Percentiles rank a stretch among this genome's conserved stretches.
Evolutionary conservation across 306 rosid genomes (phyloP).

Genomic region (Vigna hirtella): DNA sequence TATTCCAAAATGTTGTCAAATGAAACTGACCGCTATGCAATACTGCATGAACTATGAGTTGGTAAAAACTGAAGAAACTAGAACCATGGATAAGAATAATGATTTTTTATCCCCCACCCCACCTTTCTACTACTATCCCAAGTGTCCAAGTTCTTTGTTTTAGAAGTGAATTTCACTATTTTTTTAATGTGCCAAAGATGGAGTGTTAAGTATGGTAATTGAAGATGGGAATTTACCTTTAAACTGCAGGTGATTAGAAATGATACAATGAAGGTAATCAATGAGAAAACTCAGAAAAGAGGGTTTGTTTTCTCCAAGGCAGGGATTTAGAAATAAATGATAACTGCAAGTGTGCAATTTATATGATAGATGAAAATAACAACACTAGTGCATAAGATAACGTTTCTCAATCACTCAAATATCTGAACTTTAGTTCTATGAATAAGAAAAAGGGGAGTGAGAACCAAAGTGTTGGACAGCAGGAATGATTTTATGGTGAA

Average conservation of each 20-base stretch:
- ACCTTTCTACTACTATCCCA: not conserved
- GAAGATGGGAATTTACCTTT: not conserved
- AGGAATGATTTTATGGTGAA: too few species aligned
- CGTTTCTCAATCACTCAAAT: constrained; percentile 5
- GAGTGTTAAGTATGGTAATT: not conserved
- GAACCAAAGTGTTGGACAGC: too few species aligned
- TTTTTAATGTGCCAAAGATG: not conserved
- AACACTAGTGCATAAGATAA: constrained; percentile 13
- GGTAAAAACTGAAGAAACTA: constrained; percentile 5
- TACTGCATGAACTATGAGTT: constrained; percentile 17
- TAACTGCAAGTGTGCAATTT: constrained; percentile 23
- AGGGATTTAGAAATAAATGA: constrained; percentile 18
- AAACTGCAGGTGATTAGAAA: constrained; percentile 26
- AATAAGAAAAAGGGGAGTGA: too few species aligned
- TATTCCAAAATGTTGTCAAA: too few species aligned
- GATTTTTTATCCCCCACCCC: not conserved
- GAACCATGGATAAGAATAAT: not conserved
- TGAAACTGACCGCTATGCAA: not conserved
- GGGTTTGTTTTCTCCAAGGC: constrained; percentile 4
- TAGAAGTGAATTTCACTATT: constrained; percentile 14
- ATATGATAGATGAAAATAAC: constrained; percentile 6
- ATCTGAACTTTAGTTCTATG: not conserved
- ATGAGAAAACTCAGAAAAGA: not conserved
- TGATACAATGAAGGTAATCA: constrained; percentile 16
- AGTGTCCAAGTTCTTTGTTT: constrained; percentile 33